Evolutionary conservation across 352 stramenopile genomes (phyloP).

Genomic region (Phytophthora europaea): DNA sequence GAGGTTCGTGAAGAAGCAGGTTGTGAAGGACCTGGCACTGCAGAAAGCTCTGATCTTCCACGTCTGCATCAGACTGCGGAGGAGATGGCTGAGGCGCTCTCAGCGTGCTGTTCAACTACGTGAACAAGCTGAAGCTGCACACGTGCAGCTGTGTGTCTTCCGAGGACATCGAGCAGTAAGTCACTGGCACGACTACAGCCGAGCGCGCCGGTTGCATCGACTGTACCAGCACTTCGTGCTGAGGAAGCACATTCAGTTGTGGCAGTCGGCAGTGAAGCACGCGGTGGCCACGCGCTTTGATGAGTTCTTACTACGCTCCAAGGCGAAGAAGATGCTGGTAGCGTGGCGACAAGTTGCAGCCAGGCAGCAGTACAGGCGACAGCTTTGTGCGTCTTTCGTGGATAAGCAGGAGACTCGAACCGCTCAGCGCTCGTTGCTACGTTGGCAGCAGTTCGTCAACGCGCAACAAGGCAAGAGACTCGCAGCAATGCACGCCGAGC

Average conservation of each 20-base stretch:
- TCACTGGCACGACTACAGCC: conserved; percentile 39
- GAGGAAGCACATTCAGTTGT: conserved; percentile 47
- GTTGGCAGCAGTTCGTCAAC: conserved; percentile 35
- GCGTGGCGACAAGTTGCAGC: conserved; percentile 37
- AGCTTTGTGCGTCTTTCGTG: conserved; percentile 25
- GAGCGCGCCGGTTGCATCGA: conserved; percentile 6
- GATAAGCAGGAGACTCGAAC: conserved; percentile 7
- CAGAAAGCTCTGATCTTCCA: conserved; percentile 27
- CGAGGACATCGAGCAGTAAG: conserved; percentile 18
- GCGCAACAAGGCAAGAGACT: conserved; percentile 8
- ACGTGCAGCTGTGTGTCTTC: conserved; percentile 17
- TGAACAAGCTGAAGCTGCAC: conserved; percentile 4
- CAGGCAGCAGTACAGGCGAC: conserved; percentile 37
- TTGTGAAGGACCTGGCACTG: conserved; percentile 12
- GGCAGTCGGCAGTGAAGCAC: conserved; percentile 41
- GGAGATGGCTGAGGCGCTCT: conserved; percentile 30
- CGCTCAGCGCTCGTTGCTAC: conserved; percentile 19
- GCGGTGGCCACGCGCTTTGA: conserved; percentile 51
- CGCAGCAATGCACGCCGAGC: conserved; percentile 16
- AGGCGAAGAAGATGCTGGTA: conserved; percentile 37
- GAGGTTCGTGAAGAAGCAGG: conserved; percentile 12
- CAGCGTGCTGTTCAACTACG: conserved; percentile 13
- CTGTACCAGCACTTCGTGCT: conserved; percentile 44
- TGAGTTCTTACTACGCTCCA: conserved; percentile 25
- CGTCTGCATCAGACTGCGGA: conserved; percentile 26